Base-by-base conservation (phyloP, 2,329 filamentous ascomycete genomes). In the Colletotrichum sp. region DNA sequence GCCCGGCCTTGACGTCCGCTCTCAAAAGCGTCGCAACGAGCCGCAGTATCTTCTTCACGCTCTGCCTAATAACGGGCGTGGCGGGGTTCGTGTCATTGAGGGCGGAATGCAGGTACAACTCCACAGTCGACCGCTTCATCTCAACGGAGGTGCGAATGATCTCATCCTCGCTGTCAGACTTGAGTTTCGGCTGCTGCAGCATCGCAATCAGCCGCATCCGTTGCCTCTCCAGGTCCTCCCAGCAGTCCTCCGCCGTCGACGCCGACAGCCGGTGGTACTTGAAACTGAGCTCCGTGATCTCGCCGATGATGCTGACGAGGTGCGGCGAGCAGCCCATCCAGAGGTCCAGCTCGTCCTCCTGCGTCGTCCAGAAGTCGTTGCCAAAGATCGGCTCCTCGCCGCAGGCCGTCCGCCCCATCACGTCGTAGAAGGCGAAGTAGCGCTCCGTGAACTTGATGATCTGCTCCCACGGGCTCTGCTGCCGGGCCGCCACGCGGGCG, bases 391-490 rank as follows among this genome's bases (percentile, higher is more conserved):
- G 83, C 61, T 84, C 83, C 57, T 87, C 84, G 10, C 84, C 86
- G 76, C 86, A 87, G 3, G 86, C 86, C 1, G 86, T 87, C 12
- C 86, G 84, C 10, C 86, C 86, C 81, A 87, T 87, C 60, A 87
- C 85, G 75, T 87, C 86, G 72, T 87, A 86, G 55, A 87, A 87
- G 18, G 86, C 86, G 72, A 87, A 87, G 74, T 87, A 87, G 8
- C 83, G 82, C 77, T 87, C 86, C 4, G 85, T 83, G 71, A 78
- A 78, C 21, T 55, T 59, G 4, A 72, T 74, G 34, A 77, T 77
- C 8, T 39, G 61, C 7, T 80, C 79, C 8, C 80, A 82, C 2
- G 73, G 73, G 30, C 64, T 59, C 64, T 75, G 73, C 64, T 73
- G 55, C 32, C 32, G 64, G 3, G 57, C 57, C 13, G 64, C 70